Evolutionary conservation across 257 asterid genomes (phyloP).

Genomic region (Solanum ossicruentum): DNA sequence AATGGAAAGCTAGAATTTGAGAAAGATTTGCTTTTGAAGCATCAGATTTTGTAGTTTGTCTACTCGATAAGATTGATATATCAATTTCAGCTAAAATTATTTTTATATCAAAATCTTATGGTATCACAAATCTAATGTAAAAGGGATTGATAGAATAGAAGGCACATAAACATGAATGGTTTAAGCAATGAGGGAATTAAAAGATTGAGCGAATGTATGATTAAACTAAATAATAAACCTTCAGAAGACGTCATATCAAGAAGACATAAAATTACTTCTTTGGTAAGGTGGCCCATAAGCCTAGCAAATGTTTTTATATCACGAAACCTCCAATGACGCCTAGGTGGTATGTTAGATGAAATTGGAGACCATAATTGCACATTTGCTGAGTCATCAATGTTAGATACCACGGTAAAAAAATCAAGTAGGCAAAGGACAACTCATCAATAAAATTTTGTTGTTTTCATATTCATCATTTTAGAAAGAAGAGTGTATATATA

Average conservation of each 20-base stretch:
- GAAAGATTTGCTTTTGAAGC: too few species aligned
- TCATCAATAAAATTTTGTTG: too few species aligned
- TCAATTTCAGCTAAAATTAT: not conserved
- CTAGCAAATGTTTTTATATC: not conserved
- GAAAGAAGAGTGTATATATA: too few species aligned
- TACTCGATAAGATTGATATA: not conserved
- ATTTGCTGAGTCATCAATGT: not conserved
- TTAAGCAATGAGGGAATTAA: not conserved
- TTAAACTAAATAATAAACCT: not conserved
- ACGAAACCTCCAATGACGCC: not conserved
- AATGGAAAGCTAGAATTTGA: too few species aligned
- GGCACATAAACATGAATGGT: too few species aligned
- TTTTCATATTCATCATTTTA: too few species aligned
- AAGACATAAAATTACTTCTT: not conserved
- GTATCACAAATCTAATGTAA: not conserved
- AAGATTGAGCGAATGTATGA: not conserved
- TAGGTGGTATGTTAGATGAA: not conserved
- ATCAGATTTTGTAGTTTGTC: too few species aligned
- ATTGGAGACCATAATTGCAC: not conserved
- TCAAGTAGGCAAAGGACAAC: not conserved
- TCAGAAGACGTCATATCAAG: not conserved
- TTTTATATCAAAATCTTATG: not conserved
- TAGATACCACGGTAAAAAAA: too few species aligned
- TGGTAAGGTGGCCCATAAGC: not conserved
- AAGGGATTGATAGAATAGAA: not conserved